phyloP scores from a whole-genome alignment of 305 asterid species.

The Fraxinus platypoda region DNA sequence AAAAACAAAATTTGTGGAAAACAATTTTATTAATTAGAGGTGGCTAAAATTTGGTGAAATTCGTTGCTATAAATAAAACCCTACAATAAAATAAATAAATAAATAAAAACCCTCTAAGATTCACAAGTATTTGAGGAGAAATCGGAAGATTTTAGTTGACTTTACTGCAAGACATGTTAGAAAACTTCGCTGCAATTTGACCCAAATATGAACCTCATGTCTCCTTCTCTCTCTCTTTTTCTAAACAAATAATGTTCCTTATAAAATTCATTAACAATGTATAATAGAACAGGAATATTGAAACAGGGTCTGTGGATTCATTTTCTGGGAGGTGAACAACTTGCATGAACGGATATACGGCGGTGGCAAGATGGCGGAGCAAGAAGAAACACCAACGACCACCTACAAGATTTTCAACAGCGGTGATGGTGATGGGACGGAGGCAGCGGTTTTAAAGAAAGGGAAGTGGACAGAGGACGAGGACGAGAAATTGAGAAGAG shows the following conservation, averaged over 20 bases:
- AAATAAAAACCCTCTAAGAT: not conserved
- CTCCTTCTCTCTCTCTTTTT: not conserved
- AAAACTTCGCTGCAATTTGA: slow-evolving; percentile 17
- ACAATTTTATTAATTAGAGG: not conserved
- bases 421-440: not conserved
- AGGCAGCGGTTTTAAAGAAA: slow-evolving; percentile 35
- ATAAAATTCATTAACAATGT: not conserved
- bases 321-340: not conserved
- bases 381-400: not conserved
- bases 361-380: not conserved
- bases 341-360: slow-evolving; percentile 2
- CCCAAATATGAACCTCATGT: slow-evolving; percentile 31
- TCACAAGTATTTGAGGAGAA: not conserved
- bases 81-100: not conserved
- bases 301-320: not conserved
- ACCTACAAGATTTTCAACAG: not conserved
- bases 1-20: not conserved
- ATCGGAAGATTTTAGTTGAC: not conserved
- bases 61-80: not conserved
- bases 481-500: slow-evolving; percentile 46
- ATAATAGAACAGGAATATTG: not conserved
- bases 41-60: not conserved
- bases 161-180: not conserved
- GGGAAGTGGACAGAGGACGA: slow-evolving; percentile 69
- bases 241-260: not conserved